Conservation (phyloP, 306 rosid species). For the Casuarina equisetifolia region DNA sequence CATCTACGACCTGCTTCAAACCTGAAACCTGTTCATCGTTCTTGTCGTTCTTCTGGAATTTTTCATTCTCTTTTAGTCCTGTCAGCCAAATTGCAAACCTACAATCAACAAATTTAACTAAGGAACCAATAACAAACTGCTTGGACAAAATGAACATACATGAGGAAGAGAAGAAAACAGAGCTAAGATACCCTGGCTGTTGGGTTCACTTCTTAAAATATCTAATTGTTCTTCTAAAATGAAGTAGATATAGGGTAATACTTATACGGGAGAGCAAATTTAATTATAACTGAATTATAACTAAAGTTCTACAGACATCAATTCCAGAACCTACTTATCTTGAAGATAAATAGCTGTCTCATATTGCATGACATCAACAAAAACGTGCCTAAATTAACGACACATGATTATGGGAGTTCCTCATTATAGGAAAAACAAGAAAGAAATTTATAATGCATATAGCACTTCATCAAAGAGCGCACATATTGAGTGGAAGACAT, state of each 20-base stretch:
- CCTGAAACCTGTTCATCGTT: slow-evolving; percentile 57
- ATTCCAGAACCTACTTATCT: too few species aligned
- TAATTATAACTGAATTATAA: too few species aligned
- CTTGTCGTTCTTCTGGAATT: slow-evolving; percentile 68
- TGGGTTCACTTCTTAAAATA: too few species aligned
- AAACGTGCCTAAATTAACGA: not conserved
- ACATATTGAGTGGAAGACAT: not conserved
- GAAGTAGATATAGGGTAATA: too few species aligned
- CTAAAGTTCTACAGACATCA: too few species aligned
- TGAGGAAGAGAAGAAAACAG: not conserved
- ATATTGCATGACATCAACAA: too few species aligned
- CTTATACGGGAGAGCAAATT: too few species aligned
- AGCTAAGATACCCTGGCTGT: too few species aligned
- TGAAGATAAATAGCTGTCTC: not conserved
- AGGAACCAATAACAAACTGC: slow-evolving; percentile 21
- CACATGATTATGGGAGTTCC: not conserved
- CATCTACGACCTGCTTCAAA: slow-evolving; percentile 78
- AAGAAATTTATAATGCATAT: not conserved
- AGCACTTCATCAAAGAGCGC: not conserved
- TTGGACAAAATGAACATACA: slow-evolving; percentile 6
- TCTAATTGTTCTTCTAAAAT: too few species aligned
- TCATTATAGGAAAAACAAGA: not conserved
- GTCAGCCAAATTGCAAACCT: slow-evolving; percentile 91
- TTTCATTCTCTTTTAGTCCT: slow-evolving; percentile 80
- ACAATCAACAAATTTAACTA: slow-evolving; percentile 24